Evolutionary conservation across 2,329 filamentous ascomycete species (phyloP).

Genomic region (Immersiporthe knoxdaviesiana): DNA sequence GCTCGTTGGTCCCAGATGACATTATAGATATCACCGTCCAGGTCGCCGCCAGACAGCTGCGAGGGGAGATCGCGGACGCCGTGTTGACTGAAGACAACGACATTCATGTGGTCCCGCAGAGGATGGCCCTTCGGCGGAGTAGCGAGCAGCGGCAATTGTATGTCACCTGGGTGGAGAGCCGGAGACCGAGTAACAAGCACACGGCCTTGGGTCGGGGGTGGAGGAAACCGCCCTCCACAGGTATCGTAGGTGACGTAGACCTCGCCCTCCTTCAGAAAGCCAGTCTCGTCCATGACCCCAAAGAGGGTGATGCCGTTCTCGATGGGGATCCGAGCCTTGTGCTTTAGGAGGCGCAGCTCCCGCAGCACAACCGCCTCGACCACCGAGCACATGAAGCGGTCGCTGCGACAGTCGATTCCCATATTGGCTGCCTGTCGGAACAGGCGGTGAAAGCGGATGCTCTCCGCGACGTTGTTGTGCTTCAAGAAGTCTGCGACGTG

Average conservation of each 20-base stretch:
- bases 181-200: constrained; percentile 78
- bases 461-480: constrained; percentile 61
- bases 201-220: constrained; percentile 38
- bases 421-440: constrained; percentile 62
- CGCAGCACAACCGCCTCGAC: constrained; percentile 73
- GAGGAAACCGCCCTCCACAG: constrained; percentile 29
- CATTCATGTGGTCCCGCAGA: constrained; percentile 67
- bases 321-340: constrained; percentile 76
- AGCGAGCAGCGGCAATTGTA: constrained; percentile 67
- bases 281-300: constrained; percentile 83
- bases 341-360: constrained; percentile 74
- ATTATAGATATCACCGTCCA: constrained; percentile 83
- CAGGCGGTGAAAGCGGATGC: constrained; percentile 63
- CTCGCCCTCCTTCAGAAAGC: constrained; percentile 65
- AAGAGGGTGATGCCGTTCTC: constrained; percentile 74
- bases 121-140: constrained; percentile 64
- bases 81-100: constrained; percentile 75
- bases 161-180: constrained; percentile 79
- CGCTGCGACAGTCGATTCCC: constrained; percentile 66
- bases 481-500: constrained; percentile 71
- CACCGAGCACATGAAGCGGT: constrained; percentile 70
- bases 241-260: constrained; percentile 65
- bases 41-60: constrained; percentile 77
- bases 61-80: constrained; percentile 77
- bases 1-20: constrained; percentile 71